Evolutionary conservation across 306 rosid species (phyloP).

Genomic region (Gleditsia sinensis): DNA sequence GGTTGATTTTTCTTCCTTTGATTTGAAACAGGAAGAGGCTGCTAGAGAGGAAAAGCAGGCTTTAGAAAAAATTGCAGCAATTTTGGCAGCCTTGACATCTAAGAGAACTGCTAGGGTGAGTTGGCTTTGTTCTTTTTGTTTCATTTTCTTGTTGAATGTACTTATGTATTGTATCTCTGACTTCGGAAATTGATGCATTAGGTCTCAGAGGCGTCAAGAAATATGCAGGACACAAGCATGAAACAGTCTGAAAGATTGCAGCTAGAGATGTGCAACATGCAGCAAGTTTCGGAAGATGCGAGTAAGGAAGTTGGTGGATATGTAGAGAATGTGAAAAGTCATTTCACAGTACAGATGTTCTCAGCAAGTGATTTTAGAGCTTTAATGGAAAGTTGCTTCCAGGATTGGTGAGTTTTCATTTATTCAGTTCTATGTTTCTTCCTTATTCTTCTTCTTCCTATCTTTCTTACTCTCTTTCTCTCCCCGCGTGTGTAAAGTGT

Average conservation of each 20-base stretch:
- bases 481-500: too few species aligned
- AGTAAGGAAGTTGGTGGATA: slow-evolving; percentile 50
- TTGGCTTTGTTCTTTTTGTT: slow-evolving; percentile 11
- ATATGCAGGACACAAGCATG: slow-evolving; percentile 49
- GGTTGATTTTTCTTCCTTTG: slow-evolving; percentile 30
- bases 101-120: slow-evolving; percentile 67
- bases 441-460: background rate
- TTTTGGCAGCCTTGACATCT: slow-evolving; percentile 64
- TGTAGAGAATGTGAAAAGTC: slow-evolving; percentile 50
- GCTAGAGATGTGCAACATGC: slow-evolving; percentile 60
- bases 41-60: slow-evolving; percentile 72
- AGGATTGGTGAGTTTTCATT: slow-evolving; percentile 64
- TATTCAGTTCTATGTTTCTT: background rate
- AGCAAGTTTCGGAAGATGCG: slow-evolving; percentile 63
- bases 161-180: slow-evolving; percentile 6
- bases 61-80: slow-evolving; percentile 60
- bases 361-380: slow-evolving; percentile 49
- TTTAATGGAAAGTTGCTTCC: slow-evolving; percentile 55
- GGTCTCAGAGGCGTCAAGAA: slow-evolving; percentile 77
- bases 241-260: slow-evolving; percentile 57
- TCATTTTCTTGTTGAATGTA: slow-evolving; percentile 1
- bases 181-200: slow-evolving; percentile 34
- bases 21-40: slow-evolving; percentile 70
- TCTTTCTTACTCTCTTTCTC: too few species aligned
- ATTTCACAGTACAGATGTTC: slow-evolving; percentile 51